A percentile compares a stretch with the other conserved stretches of the same genome.
phyloP scores from a whole-genome alignment of 805 yeast genomes.

The Candida ficus region DNA sequence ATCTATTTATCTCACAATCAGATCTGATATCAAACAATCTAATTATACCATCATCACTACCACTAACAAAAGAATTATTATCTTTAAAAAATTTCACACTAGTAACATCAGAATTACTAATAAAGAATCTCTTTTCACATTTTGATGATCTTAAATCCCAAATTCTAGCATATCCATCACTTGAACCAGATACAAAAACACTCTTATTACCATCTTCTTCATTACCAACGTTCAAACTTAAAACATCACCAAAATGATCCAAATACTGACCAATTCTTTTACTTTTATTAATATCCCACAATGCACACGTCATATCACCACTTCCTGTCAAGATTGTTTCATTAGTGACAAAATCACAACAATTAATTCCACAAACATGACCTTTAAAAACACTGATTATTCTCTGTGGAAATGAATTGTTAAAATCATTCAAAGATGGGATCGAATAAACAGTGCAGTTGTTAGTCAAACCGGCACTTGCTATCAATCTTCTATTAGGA shows the following conservation, averaged over 20 bases:
- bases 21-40: constrained; percentile 72
- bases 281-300: constrained; percentile 76
- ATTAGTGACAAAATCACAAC: constrained; percentile 60
- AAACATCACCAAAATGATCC: constrained; percentile 71
- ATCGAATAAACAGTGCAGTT: constrained; percentile 64
- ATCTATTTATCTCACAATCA: constrained; percentile 60
- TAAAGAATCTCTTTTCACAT: constrained; percentile 45
- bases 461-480: constrained; percentile 81
- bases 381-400: constrained; percentile 62
- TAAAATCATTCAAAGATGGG: constrained; percentile 19
- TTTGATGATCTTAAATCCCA: constrained; percentile 56
- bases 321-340: constrained; percentile 59
- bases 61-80: constrained; percentile 65
- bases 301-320: constrained; percentile 74
- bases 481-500: constrained; percentile 60
- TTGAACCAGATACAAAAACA: constrained; percentile 56
- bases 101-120: constrained; percentile 62
- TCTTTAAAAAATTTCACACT: constrained; percentile 60
- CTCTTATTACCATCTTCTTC: constrained; percentile 11
- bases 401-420: constrained; percentile 31
- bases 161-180: constrained; percentile 61
- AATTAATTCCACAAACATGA: constrained; percentile 78
- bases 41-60: constrained; percentile 73
- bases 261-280: constrained; percentile 45
- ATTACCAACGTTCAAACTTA: constrained; percentile 37